These are phyloP conservation scores for Colletotrichum echinochloae DNA, from an alignment of 2,329 filamentous ascomycete genomes.

Conservation along the genomic window DNA sequence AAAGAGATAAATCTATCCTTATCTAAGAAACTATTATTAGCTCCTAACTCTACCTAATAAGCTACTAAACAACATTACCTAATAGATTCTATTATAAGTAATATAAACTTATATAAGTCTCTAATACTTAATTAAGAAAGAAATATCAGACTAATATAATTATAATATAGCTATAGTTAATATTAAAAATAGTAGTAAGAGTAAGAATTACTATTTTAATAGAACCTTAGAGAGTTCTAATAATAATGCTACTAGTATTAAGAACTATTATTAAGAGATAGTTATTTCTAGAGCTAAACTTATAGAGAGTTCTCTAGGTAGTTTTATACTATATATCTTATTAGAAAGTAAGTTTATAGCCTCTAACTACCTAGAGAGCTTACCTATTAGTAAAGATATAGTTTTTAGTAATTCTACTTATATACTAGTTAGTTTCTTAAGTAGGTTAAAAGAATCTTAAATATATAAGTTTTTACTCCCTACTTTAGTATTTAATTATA, in stretches of 20 bases:
- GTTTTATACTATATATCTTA: not conserved
- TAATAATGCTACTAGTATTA: not conserved
- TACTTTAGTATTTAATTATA: slow-evolving; percentile 1
- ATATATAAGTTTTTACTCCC: slow-evolving; percentile 1
- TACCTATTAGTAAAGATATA: not conserved
- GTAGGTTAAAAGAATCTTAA: not conserved
- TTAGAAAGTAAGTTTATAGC: not conserved
- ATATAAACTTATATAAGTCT: not conserved
- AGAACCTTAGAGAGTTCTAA: not conserved
- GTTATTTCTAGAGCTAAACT: not conserved
- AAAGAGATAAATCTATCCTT: not conserved
- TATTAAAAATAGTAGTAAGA: not conserved
- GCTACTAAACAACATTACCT: not conserved
- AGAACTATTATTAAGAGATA: not conserved
- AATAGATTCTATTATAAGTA: not conserved
- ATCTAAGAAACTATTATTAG: not conserved
- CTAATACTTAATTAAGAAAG: not conserved
- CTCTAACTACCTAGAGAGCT: not conserved
- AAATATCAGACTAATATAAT: not conserved
- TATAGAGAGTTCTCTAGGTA: not conserved
- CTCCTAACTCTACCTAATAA: not conserved
- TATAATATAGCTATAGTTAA: not conserved
- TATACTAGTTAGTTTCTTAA: not conserved
- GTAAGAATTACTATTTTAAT: not conserved
- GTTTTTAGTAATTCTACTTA: not conserved